Base-by-base conservation (phyloP, 805 yeast genomes). In the Ogataea sp. region DNA sequence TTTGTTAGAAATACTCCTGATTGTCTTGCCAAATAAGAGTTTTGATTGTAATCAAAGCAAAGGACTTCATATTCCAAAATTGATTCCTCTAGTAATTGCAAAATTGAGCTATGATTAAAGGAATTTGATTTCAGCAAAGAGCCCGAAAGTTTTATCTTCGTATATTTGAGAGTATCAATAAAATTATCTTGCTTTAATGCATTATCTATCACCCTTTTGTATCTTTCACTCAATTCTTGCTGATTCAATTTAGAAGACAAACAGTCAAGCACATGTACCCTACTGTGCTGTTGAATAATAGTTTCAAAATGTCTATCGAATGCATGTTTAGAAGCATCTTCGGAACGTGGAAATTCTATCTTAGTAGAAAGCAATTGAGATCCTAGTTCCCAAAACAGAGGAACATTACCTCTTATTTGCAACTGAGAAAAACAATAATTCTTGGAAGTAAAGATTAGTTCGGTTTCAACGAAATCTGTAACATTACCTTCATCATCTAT, bases 401-500 rank as follows among this genome's bases (percentile, higher is more conserved):
- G 81, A 9, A 71, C 74, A 49, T 75, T 75, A 1, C 80, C 80
- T 37, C 75, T 51, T 4, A 73, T 49, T 20, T 71, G 58, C 6
- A 70, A 62, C 42, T 71, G 70, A 5, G 75, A 58, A 45, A 67
- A 64, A 46, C 70, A 63, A 41, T 52, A 66, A 34, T 51, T 59
- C 24, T 58, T 61, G 6, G 68, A 59, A 35, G 70, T 69, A 9
- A 73, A 50, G 8, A 74, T 61, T 14, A 73, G 51, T 51, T 75
- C 80, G 4, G 75, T 62, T 47, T 75, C 80, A 18, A 66, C 71
- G 48, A 62, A 73, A 47, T 74, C 73, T 3, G 78, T 63, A 13
- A 65, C 75, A 18, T 65, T 63, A 1, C 80, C 78, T 31, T 70
- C 70, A 43, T 75, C 80, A 49, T 75, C 81, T 48, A 73, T 64